Evolutionary conservation across 108 stramenopile species (phyloP).

Genomic region (Cyclotella atomus): DNA sequence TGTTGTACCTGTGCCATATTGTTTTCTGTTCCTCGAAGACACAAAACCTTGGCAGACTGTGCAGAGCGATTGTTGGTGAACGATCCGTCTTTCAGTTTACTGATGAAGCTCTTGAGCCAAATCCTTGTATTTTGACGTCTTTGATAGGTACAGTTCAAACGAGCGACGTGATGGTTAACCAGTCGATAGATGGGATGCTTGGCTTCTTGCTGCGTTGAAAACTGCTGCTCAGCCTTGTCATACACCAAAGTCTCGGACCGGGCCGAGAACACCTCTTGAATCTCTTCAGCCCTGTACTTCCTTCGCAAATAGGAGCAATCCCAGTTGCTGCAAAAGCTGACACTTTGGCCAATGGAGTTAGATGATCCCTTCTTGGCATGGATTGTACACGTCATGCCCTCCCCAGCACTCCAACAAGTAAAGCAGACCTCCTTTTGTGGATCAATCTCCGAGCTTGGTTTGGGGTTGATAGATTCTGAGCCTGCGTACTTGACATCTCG

Average conservation of each 20-base stretch:
- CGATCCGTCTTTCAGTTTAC: constrained; percentile 42
- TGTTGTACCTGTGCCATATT: constrained; percentile 39
- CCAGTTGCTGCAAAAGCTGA: constrained; percentile 77
- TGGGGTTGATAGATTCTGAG: constrained; percentile 27
- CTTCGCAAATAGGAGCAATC: constrained; percentile 62
- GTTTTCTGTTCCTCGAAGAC: constrained; percentile 45
- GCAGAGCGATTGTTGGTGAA: constrained; percentile 9
- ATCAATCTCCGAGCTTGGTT: neutral
- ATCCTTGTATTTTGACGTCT: constrained; percentile 33
- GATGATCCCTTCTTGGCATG: constrained; percentile 23
- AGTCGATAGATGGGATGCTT: constrained; percentile 72
- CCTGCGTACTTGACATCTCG: constrained; percentile 54
- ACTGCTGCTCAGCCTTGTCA: constrained; percentile 50
- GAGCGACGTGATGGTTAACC: constrained; percentile 38
- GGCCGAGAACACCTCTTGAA: constrained; percentile 66
- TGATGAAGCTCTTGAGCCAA: constrained; percentile 61
- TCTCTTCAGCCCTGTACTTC: constrained; percentile 74
- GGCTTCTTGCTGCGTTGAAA: constrained; percentile 55
- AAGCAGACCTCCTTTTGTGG: constrained; percentile 62
- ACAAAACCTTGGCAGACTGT: constrained; percentile 38
- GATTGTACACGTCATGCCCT: constrained; percentile 48
- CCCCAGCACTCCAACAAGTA: constrained; percentile 80
- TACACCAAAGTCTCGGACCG: constrained; percentile 49
- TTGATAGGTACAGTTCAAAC: constrained; percentile 52
- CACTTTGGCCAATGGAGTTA: constrained; percentile 2